Evolutionary conservation across 2,329 filamentous ascomycete genomes (phyloP).

Genomic region (Fusarium sp.): DNA sequence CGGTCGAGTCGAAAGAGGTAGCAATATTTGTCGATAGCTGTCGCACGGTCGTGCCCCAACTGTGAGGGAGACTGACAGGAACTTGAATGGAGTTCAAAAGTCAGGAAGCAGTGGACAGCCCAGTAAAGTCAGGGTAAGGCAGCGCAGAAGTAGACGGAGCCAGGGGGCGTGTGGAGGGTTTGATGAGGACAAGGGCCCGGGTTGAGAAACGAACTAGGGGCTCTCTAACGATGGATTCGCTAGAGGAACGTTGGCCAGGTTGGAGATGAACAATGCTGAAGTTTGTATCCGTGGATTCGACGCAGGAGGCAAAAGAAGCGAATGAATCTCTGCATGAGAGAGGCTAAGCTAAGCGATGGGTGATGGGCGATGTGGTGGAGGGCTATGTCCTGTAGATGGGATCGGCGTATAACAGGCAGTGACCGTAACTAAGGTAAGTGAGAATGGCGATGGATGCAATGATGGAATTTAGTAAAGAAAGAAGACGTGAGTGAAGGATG

Average conservation of each 20-base stretch:
- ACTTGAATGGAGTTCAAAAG: conserved; percentile 26
- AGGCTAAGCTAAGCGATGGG: conserved; percentile 25
- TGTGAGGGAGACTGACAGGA: conserved; percentile 31
- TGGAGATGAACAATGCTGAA: conserved; percentile 11
- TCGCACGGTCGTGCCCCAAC: conserved; percentile 38
- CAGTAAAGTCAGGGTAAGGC: conserved; percentile 26
- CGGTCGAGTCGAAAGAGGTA: conserved; percentile 19
- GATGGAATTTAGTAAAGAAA: not conserved
- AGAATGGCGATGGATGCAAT: conserved; percentile 17
- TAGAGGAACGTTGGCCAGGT: conserved; percentile 33
- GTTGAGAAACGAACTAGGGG: conserved; percentile 38
- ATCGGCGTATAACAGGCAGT: conserved; percentile 27
- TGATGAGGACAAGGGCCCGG: conserved; percentile 44
- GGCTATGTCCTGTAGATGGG: conserved; percentile 21
- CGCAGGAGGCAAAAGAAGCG: conserved; percentile 27
- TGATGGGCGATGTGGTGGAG: conserved; percentile 22
- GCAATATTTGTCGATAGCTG: conserved; percentile 29
- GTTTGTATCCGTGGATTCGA: conserved; percentile 6
- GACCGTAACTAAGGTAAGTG: conserved; percentile 11
- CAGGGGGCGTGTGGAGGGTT: conserved; percentile 44
- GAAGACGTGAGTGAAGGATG: conserved; percentile 21
- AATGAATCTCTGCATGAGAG: conserved; percentile 19
- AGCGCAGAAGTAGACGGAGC: conserved; percentile 33
- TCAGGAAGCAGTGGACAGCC: conserved; percentile 31
- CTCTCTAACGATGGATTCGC: conserved; percentile 30